Evolutionary conservation across 306 rosid genomes (phyloP).

Genomic region (Quercus aquifolioides): DNA sequence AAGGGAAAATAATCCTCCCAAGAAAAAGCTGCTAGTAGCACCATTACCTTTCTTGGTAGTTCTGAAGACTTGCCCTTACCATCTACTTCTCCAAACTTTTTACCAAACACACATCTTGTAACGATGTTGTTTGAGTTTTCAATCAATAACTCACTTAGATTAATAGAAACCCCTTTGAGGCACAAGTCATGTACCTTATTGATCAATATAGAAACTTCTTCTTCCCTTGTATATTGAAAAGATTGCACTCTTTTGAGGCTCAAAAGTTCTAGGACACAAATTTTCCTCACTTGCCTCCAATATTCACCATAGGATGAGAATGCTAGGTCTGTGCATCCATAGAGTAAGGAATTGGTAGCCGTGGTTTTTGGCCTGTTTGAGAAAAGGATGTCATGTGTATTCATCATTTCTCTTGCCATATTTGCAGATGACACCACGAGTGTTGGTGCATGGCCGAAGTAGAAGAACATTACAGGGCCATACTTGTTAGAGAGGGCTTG

Average conservation of each 20-base stretch:
- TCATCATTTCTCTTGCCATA: conserved; percentile 20
- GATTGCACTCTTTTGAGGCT: conserved; percentile 10
- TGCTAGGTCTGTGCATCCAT: conserved; percentile 12
- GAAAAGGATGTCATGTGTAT: conserved; percentile 26
- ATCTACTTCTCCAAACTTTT: neutral
- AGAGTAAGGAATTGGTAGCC: neutral
- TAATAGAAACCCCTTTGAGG: neutral
- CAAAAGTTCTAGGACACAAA: conserved; percentile 11
- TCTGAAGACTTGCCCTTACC: neutral
- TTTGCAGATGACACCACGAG: conserved; percentile 32
- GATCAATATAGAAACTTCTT: neutral
- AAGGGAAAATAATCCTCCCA: neutral
- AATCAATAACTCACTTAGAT: neutral
- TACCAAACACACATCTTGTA: conserved; percentile 4
- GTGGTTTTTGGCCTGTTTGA: conserved; percentile 19
- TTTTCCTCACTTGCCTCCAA: conserved; percentile 11
- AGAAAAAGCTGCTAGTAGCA: neutral
- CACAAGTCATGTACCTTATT: neutral
- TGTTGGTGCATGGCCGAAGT: conserved; percentile 8
- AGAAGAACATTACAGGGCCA: conserved; percentile 11
- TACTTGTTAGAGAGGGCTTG: neutral
- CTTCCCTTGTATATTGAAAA: conserved; percentile 3
- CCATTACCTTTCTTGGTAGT: neutral
- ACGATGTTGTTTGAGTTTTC: neutral
- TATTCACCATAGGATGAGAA: conserved; percentile 21